Evolutionary conservation across 1,139 yeast species (phyloP), one percentile per base, ranked within the genome.

Genomic region (Spencermartinsiella ligniputridi): DNA sequence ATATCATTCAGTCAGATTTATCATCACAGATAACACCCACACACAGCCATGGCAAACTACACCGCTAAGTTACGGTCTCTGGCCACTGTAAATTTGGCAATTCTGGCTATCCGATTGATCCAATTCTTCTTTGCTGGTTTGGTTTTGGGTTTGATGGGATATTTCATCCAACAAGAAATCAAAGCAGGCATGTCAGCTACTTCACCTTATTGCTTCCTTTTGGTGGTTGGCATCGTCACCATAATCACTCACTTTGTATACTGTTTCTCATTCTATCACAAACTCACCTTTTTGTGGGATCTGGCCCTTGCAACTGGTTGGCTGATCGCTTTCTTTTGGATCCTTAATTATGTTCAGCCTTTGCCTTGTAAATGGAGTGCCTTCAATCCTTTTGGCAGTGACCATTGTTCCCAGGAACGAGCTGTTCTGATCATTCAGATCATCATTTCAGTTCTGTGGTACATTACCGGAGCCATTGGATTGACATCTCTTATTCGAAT

Each of bases 91-190:
- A 61, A 61, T 50, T 48, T 61, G 41, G 51, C 57, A 25, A 52
- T 60, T 9, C 51, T 62, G 37, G 50, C 55, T 17, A 47, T 61
- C 30, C 53, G 66, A 18, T 54, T 62, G 29, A 53, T 62, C 22
- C 64, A 62, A 45, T 55, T 61, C 49, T 62, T 62, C 53, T 62
- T 61, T 43, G 62, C 61, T 20, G 66, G 66, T 16, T 48, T 60
- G 34, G 58, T 55, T 16, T 53, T 58, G 5, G 66, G 66, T 12
- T 49, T 61, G 37, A 53, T 60, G 54, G 61, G 60, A 20, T 53
- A 56, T 51, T 60, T 50, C 46, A 59, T 62, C 45, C 49, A 59
- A 32, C 44, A 45, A 12, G 53, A 57, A 35, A 33, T 47, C 16
- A 41, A 29, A 12, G 46, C 46, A 1, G 56, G 55, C 9, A 46